Conservation (phyloP, 345 rosid genomes). For the Lagerstroemia speciosa region DNA sequence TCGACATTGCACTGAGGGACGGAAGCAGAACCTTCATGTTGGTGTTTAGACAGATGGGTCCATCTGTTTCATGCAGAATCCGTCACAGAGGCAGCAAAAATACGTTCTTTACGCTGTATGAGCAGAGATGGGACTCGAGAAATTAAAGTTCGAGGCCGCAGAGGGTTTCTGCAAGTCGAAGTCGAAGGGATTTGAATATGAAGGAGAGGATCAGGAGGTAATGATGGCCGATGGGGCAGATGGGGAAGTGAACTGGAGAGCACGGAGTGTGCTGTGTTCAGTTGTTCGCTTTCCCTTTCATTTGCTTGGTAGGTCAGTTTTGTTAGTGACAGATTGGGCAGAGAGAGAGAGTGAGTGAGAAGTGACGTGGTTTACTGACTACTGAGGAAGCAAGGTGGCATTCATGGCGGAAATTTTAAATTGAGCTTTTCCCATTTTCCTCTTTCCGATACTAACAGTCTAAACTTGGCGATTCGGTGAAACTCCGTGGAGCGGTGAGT, state of each 20-base stretch:
- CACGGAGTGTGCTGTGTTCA: background rate
- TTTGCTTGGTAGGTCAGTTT: conserved; percentile 45
- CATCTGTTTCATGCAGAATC: background rate
- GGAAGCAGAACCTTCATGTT: background rate
- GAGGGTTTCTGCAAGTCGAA: background rate
- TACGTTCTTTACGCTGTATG: background rate
- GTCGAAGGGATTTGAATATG: background rate
- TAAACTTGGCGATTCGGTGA: background rate
- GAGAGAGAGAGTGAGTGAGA: background rate
- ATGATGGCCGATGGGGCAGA: background rate
- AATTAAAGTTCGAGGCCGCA: background rate
- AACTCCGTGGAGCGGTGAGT: background rate
- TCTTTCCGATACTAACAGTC: background rate
- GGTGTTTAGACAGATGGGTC: background rate
- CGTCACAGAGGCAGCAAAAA: background rate
- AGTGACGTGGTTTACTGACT: background rate
- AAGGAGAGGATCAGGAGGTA: background rate
- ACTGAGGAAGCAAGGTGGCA: conserved; percentile 31
- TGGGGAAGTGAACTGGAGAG: background rate
- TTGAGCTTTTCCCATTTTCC: background rate
- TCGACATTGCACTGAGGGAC: background rate
- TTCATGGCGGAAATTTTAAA: conserved; percentile 23
- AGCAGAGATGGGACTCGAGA: background rate
- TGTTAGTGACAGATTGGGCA: conserved; percentile 4
- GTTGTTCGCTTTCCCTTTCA: conserved; percentile 4